These are phyloP conservation scores for Ogataea methanolica DNA, from an alignment of 805 yeast species.

Conservation along the genomic window DNA sequence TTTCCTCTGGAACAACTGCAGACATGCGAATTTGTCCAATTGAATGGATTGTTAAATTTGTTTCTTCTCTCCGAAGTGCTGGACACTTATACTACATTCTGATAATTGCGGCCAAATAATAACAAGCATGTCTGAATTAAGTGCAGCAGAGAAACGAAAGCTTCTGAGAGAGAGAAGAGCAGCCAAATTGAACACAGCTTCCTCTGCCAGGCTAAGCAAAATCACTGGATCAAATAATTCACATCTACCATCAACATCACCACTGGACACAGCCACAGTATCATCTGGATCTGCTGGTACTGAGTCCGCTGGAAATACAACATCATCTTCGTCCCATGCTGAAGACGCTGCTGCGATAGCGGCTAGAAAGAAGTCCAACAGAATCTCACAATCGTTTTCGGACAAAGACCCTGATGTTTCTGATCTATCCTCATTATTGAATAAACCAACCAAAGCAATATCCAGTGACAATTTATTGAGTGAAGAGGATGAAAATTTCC, in stretches of 20 bases:
- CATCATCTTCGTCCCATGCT: neutral
- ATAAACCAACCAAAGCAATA: slow-evolving; percentile 5
- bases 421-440: slow-evolving; percentile 9
- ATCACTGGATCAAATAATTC: slow-evolving; percentile 39
- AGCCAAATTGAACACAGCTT: slow-evolving; percentile 55
- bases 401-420: slow-evolving; percentile 24
- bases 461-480: slow-evolving; percentile 2
- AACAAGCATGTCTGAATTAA: slow-evolving; percentile 35
- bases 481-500: slow-evolving; percentile 1
- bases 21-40: too few relatives aligned
- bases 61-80: too few relatives aligned
- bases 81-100: too few relatives aligned
- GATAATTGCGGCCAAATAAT: neutral
- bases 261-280: slow-evolving; percentile 22
- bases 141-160: slow-evolving; percentile 55
- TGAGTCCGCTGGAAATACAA: neutral
- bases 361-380: slow-evolving; percentile 5
- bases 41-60: too few relatives aligned
- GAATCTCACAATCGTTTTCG: slow-evolving; percentile 11
- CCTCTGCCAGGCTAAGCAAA: slow-evolving; percentile 47
- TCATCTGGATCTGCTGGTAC: neutral
- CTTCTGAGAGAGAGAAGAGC: slow-evolving; percentile 60
- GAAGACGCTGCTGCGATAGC: neutral
- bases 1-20: too few relatives aligned
- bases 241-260: slow-evolving; percentile 31